phyloP scores from a whole-genome alignment of 257 asterid species.

The Nicotiana tabacum region DNA sequence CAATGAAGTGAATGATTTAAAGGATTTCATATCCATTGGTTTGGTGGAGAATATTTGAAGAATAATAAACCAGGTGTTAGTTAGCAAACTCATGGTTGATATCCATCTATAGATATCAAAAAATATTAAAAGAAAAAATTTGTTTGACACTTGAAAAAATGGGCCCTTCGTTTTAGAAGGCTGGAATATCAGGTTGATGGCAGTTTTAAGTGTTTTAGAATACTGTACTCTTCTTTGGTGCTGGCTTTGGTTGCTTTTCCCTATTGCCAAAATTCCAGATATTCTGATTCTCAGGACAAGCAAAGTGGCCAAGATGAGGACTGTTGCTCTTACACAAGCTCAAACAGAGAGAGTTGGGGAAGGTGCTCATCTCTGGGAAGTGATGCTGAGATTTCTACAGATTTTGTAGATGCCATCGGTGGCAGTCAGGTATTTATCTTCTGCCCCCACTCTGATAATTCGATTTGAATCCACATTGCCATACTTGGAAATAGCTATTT shows the following conservation, averaged over 20 bases:
- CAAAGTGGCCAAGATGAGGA: conserved; percentile 64
- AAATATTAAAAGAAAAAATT: neutral
- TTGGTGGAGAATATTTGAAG: neutral
- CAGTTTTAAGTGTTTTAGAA: neutral
- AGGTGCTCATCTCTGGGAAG: conserved; percentile 93
- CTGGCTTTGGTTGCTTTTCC: conserved; percentile 1
- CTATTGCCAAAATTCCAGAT: neutral
- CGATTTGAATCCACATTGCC: neutral
- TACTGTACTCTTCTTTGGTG: neutral
- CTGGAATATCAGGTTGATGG: conserved; percentile 6
- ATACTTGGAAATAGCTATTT: neutral
- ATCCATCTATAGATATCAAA: neutral
- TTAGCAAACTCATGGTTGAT: too few species aligned
- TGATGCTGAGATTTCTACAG: conserved; percentile 48
- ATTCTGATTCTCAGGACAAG: conserved; percentile 44
- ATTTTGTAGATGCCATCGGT: conserved; percentile 31
- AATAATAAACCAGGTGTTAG: neutral
- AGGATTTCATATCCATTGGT: neutral
- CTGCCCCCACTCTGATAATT: neutral
- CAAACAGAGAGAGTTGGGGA: conserved; percentile 98
- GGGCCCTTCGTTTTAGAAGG: neutral
- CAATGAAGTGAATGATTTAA: neutral
- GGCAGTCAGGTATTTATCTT: conserved; percentile 50
- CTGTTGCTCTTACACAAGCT: conserved; percentile 87
- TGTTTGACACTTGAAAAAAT: neutral